A percentile compares a stretch with the other conserved stretches of the same genome.
phyloP scores from a whole-genome alignment of 345 rosid species.

The Schrenkiella parvula region DNA sequence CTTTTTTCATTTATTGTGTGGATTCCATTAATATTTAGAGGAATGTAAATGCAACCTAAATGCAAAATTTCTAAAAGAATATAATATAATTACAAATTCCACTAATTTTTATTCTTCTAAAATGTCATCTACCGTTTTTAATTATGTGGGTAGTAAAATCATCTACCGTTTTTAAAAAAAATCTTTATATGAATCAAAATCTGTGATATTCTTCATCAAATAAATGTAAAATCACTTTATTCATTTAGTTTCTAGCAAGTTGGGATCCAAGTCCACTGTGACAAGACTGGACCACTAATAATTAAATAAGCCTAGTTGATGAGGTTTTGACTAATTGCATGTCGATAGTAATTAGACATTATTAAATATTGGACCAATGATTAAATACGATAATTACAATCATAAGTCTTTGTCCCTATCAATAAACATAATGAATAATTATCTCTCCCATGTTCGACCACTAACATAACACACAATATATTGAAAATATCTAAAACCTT shows the following conservation, averaged over 20 bases:
- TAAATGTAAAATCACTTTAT: background rate
- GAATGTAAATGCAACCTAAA: too few species aligned
- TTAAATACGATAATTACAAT: constrained; percentile 15
- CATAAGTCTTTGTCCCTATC: constrained; percentile 26
- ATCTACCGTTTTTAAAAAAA: too few species aligned
- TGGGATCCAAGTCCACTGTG: constrained; percentile 1
- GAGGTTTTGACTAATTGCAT: constrained; percentile 3
- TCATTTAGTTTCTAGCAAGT: background rate
- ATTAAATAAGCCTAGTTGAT: constrained; percentile 5
- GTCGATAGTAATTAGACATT: background rate
- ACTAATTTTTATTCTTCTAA: too few species aligned
- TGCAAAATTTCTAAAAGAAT: too few species aligned
- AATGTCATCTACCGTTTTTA: too few species aligned
- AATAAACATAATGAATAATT: constrained; percentile 17
- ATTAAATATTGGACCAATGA: constrained; percentile 19
- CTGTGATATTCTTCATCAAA: background rate
- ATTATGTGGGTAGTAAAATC: background rate
- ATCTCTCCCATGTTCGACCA: constrained; percentile 25
- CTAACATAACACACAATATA: background rate
- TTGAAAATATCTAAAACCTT: background rate
- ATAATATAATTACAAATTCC: too few species aligned
- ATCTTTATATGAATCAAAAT: background rate
- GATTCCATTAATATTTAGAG: too few species aligned
- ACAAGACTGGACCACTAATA: constrained; percentile 9
- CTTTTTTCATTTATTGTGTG: too few species aligned